phyloP scores from a whole-genome alignment of 1,284 basidiomycete genomes.

The Ustilago bromivora region DNA sequence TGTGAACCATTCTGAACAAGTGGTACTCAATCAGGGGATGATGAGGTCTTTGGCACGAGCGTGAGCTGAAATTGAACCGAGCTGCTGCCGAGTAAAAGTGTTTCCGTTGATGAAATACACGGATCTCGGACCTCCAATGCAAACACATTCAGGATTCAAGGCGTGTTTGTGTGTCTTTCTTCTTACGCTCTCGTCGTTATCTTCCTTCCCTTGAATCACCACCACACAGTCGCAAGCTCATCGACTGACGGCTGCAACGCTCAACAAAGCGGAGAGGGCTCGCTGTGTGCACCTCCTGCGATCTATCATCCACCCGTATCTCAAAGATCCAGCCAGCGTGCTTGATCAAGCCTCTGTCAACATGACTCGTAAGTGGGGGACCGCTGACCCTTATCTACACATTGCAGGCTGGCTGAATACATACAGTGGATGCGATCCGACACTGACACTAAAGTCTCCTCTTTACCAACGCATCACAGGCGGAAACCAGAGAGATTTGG shows the following conservation, averaged over 20 bases:
- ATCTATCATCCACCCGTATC: neutral
- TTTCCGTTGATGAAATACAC: neutral
- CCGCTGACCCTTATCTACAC: no score
- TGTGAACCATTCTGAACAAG: neutral
- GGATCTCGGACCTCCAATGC: slow-evolving; percentile 1
- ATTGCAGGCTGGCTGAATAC: neutral
- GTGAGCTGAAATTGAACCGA: neutral
- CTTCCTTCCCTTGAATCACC: neutral
- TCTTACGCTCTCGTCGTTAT: neutral
- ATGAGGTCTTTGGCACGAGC: neutral
- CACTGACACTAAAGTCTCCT: neutral
- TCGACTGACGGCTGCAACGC: neutral
- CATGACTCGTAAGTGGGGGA: neutral
- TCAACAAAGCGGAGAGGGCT: neutral
- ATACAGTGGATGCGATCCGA: neutral
- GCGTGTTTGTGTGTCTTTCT: slow-evolving; percentile 2
- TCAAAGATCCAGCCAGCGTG: neutral
- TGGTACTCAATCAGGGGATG: neutral
- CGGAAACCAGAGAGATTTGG: slow-evolving; percentile 68
- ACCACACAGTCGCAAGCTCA: neutral
- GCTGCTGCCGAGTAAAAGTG: slow-evolving; percentile 1
- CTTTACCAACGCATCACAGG: slow-evolving; percentile 28
- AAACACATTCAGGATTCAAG: neutral
- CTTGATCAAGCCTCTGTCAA: neutral
- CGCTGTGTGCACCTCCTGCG: neutral